Evolutionary conservation across 768 basidiomycete species (phyloP), one percentile per base, ranked within the genome.

Genomic region (Filobasidium floriforme): DNA sequence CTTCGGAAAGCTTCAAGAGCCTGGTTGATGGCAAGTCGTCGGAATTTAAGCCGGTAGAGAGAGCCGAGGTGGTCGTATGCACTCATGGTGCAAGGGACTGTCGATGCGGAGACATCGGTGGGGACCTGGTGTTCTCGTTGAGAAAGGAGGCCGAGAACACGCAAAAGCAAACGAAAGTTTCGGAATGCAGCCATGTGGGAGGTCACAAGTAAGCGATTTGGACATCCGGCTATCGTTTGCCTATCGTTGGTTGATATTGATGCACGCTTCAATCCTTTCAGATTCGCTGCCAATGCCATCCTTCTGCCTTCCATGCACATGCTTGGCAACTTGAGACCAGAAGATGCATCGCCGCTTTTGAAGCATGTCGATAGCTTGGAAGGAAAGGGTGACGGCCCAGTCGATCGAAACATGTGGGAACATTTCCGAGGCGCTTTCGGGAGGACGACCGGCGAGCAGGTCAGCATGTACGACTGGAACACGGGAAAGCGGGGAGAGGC

Each of bases 11-110:
- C 18, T 57, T 57, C n/a, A 57, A 57, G n/a, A 24, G 24, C 66
- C 18, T 60, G 41, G 7, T 63, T 61, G 6, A 44, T 44, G 15
- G 24, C 37, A 57, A 41, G 2, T 64, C 63, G 57, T 41, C 68
- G 7, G 51, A 44, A n/a, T 63, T 61, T 49, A 59, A 32, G 11
- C 62, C 55, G 24, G 40, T 57, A 41, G 61, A 32, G 10, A 41
- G 40, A 7, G 43, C 19, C 7, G 73, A 78, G 69, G 68, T 78
- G 14, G 44, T 75, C 54, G 85, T 92, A 0, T 92, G 90, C 74
- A 90, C 89, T 4, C 90, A 92, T 73, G 85, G 84, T 5, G 81
- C 83, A 46, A 82, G 89, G 60, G 89, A 91, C 73, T 92, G 89
- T 77, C 82, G 89, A 6, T 91, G 90, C 69, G 87, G 87, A 1